These are phyloP conservation scores for Penicillium olsonii DNA, from an alignment of 2,329 filamentous ascomycete species.

Conservation along the genomic window DNA sequence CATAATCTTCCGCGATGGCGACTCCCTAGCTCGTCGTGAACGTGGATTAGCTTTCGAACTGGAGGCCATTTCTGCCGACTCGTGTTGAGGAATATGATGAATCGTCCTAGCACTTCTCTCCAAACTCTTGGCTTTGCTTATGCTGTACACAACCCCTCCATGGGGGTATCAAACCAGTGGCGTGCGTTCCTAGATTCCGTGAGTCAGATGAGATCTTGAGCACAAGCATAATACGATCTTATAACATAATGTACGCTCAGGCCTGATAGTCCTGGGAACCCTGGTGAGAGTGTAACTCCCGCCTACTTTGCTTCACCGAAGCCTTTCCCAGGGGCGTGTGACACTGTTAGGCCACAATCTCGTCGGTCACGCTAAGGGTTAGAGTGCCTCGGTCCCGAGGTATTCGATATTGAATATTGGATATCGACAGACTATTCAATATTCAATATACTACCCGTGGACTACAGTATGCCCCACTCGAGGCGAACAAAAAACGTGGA, in stretches of 20 bases:
- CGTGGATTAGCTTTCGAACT: too few species aligned
- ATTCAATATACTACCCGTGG: too few species aligned
- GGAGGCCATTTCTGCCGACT: neutral
- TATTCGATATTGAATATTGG: too few species aligned
- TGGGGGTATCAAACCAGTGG: slow-evolving; percentile 23
- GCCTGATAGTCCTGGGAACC: slow-evolving; percentile 4
- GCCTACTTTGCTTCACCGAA: slow-evolving; percentile 2
- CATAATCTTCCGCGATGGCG: slow-evolving; percentile 12
- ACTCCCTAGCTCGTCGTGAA: too few species aligned
- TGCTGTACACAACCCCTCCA: slow-evolving; percentile 1
- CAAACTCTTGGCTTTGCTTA: slow-evolving; percentile 1
- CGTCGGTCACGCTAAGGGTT: neutral
- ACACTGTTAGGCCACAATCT: slow-evolving; percentile 6
- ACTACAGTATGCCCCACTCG: too few species aligned
- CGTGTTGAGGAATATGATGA: neutral
- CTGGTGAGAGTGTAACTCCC: slow-evolving; percentile 1
- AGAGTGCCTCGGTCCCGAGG: too few species aligned
- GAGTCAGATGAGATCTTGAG: slow-evolving; percentile 16
- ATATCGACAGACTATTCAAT: too few species aligned
- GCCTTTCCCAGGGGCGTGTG: neutral
- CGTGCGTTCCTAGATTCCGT: slow-evolving; percentile 29
- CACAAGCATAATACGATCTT: neutral
- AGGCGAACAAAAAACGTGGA: neutral
- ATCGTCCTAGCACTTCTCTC: neutral
- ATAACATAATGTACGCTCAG: slow-evolving; percentile 17